Evolutionary conservation across 805 yeast genomes (phyloP).

Genomic region (Ogataea degrootiae): DNA sequence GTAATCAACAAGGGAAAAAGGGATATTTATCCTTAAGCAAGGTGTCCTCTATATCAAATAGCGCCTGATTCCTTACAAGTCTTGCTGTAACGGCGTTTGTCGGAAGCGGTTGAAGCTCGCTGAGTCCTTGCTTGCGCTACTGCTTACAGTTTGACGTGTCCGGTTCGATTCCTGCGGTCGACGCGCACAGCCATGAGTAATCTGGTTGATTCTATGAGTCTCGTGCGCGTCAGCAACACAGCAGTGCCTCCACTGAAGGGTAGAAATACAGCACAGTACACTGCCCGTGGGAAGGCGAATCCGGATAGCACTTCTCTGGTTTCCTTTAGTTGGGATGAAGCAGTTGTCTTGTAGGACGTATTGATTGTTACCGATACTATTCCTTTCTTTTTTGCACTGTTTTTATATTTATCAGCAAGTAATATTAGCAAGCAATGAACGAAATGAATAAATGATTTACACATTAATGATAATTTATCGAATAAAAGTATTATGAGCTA

Average conservation of each 20-base stretch:
- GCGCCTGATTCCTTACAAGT: too few relatives aligned
- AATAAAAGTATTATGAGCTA: not conserved
- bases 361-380: slow-evolving; percentile 20
- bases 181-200: slow-evolving; percentile 28
- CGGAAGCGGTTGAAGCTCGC: slow-evolving; percentile 26
- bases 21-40: too few relatives aligned
- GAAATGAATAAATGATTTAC: not conserved
- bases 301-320: slow-evolving; percentile 35
- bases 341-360: slow-evolving; percentile 14
- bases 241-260: slow-evolving; percentile 36
- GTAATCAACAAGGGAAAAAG: too few relatives aligned
- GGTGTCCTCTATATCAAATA: too few relatives aligned
- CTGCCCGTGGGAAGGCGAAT: slow-evolving; percentile 39
- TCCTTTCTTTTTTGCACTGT: slow-evolving; percentile 3
- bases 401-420: not conserved
- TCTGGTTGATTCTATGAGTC: slow-evolving; percentile 15
- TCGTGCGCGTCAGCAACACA: slow-evolving; percentile 25
- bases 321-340: slow-evolving; percentile 17
- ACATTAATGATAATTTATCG: not conserved
- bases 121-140: slow-evolving; percentile 10
- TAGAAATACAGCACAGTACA: slow-evolving; percentile 41
- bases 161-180: slow-evolving; percentile 40
- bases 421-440: not conserved
- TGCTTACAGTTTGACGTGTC: slow-evolving; percentile 35
- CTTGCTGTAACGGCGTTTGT: slow-evolving; percentile 31